Evolutionary conservation across 78 protist species (phyloP).

Genomic region (Dictyostelium purpureum): DNA sequence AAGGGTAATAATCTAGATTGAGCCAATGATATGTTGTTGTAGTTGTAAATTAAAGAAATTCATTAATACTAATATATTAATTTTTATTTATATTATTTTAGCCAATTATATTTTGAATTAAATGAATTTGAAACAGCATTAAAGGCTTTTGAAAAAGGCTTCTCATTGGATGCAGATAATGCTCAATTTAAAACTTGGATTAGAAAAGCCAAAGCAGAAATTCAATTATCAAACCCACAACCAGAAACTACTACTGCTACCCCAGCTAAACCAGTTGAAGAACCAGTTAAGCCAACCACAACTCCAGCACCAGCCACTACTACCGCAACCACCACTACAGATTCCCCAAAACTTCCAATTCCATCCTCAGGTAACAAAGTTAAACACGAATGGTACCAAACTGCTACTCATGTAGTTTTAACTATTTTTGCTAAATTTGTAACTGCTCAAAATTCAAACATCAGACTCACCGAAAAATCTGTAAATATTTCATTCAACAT

Average conservation of each 20-base stretch:
- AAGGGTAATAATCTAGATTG: conserved; percentile 57
- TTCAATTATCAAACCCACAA: conserved; percentile 24
- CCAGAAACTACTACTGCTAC: conserved; percentile 3
- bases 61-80: neutral
- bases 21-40: neutral
- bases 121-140: conserved; percentile 86
- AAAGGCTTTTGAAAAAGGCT: conserved; percentile 80
- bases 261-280: conserved; percentile 12
- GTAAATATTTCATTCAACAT: conserved; percentile 49
- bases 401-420: conserved; percentile 68
- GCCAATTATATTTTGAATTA: conserved; percentile 78
- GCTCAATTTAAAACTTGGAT: conserved; percentile 82
- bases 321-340: conserved; percentile 46
- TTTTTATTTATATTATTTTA: neutral
- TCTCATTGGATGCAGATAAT: conserved; percentile 54
- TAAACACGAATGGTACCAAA: conserved; percentile 90
- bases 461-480: conserved; percentile 27
- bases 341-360: conserved; percentile 52
- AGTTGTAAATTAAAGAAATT: neutral
- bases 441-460: conserved; percentile 35
- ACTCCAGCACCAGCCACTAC: conserved; percentile 18
- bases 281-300: conserved; percentile 15
- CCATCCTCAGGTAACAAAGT: conserved; percentile 69
- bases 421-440: conserved; percentile 78
- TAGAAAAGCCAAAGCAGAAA: conserved; percentile 80